Evolutionary conservation across 768 basidiomycete species (phyloP).

Genomic region (Saitozyma podzolica): DNA sequence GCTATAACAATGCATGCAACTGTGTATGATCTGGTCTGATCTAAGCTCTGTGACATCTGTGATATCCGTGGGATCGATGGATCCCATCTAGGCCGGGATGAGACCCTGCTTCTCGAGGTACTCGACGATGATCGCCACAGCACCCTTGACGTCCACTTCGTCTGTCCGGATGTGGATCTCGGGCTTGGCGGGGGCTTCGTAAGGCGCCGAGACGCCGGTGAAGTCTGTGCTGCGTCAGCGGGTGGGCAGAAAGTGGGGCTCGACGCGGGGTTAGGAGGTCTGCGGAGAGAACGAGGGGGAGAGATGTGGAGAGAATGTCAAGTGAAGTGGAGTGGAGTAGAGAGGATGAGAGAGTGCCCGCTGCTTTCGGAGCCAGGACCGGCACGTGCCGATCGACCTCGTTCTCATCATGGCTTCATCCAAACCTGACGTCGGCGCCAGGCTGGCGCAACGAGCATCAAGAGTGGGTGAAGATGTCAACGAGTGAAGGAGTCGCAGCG

Average conservation of each 20-base stretch:
- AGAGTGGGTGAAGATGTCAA: not conserved
- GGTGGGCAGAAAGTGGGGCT: no score
- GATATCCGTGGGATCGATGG: not conserved
- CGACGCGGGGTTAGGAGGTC: no score
- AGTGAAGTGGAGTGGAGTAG: no score
- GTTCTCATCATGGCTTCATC: no score
- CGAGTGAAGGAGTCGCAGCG: not conserved
- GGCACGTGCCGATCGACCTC: no score
- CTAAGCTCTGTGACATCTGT: not conserved
- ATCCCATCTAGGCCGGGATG: constrained; percentile 4
- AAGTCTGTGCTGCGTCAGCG: constrained; percentile 65
- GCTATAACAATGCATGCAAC: not conserved
- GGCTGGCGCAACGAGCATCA: no score
- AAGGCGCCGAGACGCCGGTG: constrained; percentile 95
- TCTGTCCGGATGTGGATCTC: constrained; percentile 92
- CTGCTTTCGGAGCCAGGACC: no score
- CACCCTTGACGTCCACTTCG: constrained; percentile 71
- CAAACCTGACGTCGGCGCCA: no score
- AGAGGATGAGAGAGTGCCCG: no score
- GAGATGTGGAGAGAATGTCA: no score
- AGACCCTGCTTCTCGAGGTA: constrained; percentile 70
- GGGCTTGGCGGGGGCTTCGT: constrained; percentile 79
- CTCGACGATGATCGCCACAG: constrained; percentile 73
- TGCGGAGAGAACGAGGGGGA: not conserved
- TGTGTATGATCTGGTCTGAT: not conserved